A percentile compares a stretch with the other conserved stretches of the same genome.
Conservation (phyloP, 23 red algal species). For the Cyanidium caldarium region DNA sequence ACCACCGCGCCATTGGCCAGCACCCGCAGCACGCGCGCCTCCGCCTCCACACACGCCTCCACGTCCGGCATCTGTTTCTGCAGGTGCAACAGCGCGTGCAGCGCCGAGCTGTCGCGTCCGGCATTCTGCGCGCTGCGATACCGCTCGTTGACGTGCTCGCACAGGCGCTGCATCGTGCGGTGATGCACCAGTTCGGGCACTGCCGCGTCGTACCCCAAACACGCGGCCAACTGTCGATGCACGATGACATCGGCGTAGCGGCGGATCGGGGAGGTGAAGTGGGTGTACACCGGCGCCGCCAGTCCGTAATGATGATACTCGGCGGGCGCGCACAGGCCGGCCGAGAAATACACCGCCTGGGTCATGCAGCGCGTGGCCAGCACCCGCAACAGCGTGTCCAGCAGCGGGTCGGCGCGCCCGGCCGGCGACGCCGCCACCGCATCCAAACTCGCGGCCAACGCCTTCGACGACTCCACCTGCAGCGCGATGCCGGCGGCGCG, state of each 20-base stretch:
- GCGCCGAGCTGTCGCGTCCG: constrained; percentile 36
- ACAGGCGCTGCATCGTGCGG: constrained; percentile 37
- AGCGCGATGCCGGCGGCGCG: constrained; percentile 37
- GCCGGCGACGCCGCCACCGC: constrained; percentile 30
- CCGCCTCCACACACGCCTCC: constrained; percentile 17
- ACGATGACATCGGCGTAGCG: constrained; percentile 96
- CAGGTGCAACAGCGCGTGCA: constrained; percentile 52
- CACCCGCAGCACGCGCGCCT: constrained; percentile 64
- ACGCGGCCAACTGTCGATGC: constrained; percentile 64
- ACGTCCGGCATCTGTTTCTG: background rate
- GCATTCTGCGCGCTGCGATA: constrained; percentile 86
- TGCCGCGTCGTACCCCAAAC: constrained; percentile 51
- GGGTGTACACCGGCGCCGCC: constrained; percentile 87
- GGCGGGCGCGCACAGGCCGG: constrained; percentile 43
- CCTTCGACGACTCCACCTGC: constrained; percentile 69
- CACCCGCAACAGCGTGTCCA: constrained; percentile 70
- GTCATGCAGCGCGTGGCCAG: constrained; percentile 92
- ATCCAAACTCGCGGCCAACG: constrained; percentile 53
- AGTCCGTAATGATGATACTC: constrained; percentile 93
- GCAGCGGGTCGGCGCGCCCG: constrained; percentile 40
- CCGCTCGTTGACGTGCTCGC: constrained; percentile 78
- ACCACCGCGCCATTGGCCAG: constrained; percentile 73
- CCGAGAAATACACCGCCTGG: constrained; percentile 91
- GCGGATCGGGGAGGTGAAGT: constrained; percentile 97
- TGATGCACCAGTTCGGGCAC: constrained; percentile 37